Evolutionary conservation across 495 filamentous ascomycete species (phyloP).

Genomic region (Elaphomyces granulatus): DNA sequence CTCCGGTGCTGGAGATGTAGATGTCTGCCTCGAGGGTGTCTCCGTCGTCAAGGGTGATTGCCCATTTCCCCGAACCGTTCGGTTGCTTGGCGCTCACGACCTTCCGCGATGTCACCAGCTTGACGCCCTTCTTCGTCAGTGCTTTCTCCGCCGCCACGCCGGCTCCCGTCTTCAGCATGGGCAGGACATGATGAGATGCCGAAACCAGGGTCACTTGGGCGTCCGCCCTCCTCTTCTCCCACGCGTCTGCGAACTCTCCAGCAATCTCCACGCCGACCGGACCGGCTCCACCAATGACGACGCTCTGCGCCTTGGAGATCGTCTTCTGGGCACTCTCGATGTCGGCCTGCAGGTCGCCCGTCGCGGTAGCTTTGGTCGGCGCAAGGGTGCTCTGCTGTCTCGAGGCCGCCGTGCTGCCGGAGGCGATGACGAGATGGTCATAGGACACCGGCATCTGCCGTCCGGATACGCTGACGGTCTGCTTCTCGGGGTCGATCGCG

Average conservation of each 20-base stretch:
- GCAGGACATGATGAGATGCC: conserved; percentile 18
- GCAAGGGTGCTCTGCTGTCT: conserved; percentile 21
- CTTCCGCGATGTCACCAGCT: conserved; percentile 4
- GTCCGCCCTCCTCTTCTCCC: conserved; percentile 23
- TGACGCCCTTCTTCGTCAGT: conserved; percentile 14
- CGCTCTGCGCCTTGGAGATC: conserved; percentile 38
- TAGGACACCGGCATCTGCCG: conserved; percentile 27
- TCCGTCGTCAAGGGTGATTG: conserved; percentile 29
- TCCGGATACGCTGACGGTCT: conserved; percentile 28
- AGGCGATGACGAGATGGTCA: conserved; percentile 43
- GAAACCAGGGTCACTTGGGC: conserved; percentile 34
- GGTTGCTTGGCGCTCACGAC: conserved; percentile 11
- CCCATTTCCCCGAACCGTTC: conserved; percentile 11
- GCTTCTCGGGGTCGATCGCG: conserved; percentile 26
- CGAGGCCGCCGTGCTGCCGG: conserved; percentile 32
- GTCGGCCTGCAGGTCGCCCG: conserved; percentile 25
- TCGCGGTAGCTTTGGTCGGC: conserved; percentile 38
- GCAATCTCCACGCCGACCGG: conserved; percentile 49
- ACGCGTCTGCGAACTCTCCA: conserved; percentile 42
- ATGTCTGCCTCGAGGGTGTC: conserved; percentile 35
- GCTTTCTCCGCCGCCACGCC: conserved; percentile 14
- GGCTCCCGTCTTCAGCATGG: conserved; percentile 16
- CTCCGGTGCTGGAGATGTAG: conserved; percentile 49
- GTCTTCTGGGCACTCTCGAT: conserved; percentile 30
- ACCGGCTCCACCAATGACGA: conserved; percentile 55